Percentiles rank a stretch among this genome's conserved stretches.
Conservation (phyloP, 2,329 filamentous ascomycete species). For the Chrysoporthe austroafricana region DNA sequence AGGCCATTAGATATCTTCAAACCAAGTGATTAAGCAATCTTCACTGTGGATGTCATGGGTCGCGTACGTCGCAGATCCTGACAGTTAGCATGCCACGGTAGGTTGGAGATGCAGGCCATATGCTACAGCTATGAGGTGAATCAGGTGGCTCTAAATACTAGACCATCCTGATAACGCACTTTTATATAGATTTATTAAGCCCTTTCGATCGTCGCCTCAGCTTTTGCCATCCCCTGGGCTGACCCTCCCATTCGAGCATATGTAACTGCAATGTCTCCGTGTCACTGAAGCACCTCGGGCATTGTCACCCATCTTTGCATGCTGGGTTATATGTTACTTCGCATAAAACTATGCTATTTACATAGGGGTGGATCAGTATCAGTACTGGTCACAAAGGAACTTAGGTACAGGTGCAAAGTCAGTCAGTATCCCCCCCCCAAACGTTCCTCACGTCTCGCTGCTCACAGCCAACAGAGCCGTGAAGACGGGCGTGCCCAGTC, state of each 20-base stretch:
- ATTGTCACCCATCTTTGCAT: background rate
- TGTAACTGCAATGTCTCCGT: background rate
- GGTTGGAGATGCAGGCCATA: background rate
- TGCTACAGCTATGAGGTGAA: no score
- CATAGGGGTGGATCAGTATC: background rate
- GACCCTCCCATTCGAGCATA: no score
- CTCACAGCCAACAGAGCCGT: constrained; percentile 24
- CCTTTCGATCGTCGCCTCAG: no score
- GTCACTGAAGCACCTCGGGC: background rate
- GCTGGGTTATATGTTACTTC: background rate
- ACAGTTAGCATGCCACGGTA: background rate
- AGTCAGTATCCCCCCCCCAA: background rate
- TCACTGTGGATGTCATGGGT: background rate
- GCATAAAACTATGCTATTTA: background rate
- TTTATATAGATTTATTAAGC: no score
- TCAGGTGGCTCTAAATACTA: no score
- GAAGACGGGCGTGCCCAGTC: constrained; percentile 28
- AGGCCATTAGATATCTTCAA: background rate
- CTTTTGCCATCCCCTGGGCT: no score
- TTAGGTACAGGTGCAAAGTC: background rate
- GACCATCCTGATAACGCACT: no score
- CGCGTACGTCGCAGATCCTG: background rate
- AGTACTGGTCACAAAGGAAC: constrained; percentile 1
- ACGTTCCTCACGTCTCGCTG: constrained; percentile 8
- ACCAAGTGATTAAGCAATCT: background rate